phyloP scores from a whole-genome alignment of 2,329 filamentous ascomycete species.

The Ascochyta lentis region DNA sequence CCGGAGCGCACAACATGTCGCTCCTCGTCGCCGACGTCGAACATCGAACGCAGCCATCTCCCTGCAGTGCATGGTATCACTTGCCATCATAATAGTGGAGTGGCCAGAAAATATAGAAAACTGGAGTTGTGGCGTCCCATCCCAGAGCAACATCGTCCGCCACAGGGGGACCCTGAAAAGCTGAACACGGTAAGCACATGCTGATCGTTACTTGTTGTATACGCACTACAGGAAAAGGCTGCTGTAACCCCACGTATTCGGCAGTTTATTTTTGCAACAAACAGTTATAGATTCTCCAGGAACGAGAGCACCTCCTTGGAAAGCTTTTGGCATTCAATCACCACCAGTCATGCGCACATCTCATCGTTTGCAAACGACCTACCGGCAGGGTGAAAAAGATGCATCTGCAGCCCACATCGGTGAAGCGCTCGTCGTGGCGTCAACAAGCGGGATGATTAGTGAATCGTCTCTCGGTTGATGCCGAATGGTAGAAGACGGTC shows the following conservation, averaged over 20 bases:
- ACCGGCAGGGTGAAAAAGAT: neutral
- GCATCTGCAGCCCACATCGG: neutral
- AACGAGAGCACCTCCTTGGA: neutral
- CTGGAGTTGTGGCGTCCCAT: slow-evolving; percentile 30
- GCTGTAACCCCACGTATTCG: slow-evolving; percentile 7
- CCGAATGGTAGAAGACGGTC: slow-evolving; percentile 2
- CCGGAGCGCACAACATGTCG: slow-evolving; percentile 1
- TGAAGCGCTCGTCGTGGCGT: slow-evolving; percentile 1
- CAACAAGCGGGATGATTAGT: neutral
- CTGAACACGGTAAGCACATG: slow-evolving; percentile 18
- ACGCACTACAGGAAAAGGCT: neutral
- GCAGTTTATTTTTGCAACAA: slow-evolving; percentile 13
- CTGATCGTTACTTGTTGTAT: slow-evolving; percentile 17
- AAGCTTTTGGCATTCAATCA: neutral
- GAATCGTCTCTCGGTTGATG: slow-evolving; percentile 3
- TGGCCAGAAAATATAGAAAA: slow-evolving; percentile 22
- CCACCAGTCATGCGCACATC: neutral
- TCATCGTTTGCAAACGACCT: neutral
- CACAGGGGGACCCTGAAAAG: slow-evolving; percentile 26
- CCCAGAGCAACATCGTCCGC: slow-evolving; percentile 30
- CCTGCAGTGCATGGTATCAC: slow-evolving; percentile 18
- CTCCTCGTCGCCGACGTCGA: slow-evolving; percentile 16
- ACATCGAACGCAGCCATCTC: slow-evolving; percentile 27
- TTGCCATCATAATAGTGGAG: slow-evolving; percentile 26
- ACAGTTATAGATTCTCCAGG: neutral